Base-by-base conservation (phyloP, 805 yeast species). In the Candida nonsorbophila region DNA sequence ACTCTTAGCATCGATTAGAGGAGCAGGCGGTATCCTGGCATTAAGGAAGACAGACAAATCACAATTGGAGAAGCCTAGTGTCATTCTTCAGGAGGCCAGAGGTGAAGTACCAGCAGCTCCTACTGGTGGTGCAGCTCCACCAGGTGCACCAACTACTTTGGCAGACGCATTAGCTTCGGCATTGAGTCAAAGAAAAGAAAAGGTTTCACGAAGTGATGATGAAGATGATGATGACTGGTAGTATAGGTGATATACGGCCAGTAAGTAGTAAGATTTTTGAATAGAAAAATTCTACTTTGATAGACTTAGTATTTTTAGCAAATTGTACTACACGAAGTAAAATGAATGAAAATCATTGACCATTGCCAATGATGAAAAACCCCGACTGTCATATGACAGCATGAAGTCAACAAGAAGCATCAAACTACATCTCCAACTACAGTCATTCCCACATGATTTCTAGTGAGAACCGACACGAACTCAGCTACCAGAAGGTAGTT, bases 91-190 rank as follows among this genome's bases (percentile, higher is more conserved):
- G 47, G 90, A 82, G 49, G 85, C 85, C 2, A 62, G 65, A 22
- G 90, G 90, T 14, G 84, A 76, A 28, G 49, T 22, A 20, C 13
- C 41, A 7, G 47, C 62, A 1, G 36, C 65, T 6, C 51, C 67
- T 1, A 36, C 53, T 5, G 54, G 56, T 7, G 14, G 30, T 8
- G 42, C 60, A n/a, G 47, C 64, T 7, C 47, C 65, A 9, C 69
- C 73, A 6, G 78, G 73, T 3, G 76, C 70, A 26, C 75, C 82
- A 1, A 82, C 77, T 2, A 67, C 74, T 9, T 58, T 87, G 34
- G 95, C 95, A 1, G 94, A 84, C 53, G 95, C 95, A 0, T 61
- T 87, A 29, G 86, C 94, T 7, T 84, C 84, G 11, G 97, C 97
- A 3, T 68, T 90, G 41, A 83, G 70, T 45, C 74, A 76, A 33